phyloP scores from a whole-genome alignment of 495 filamentous ascomycete genomes.

The Penicillium steckii region DNA sequence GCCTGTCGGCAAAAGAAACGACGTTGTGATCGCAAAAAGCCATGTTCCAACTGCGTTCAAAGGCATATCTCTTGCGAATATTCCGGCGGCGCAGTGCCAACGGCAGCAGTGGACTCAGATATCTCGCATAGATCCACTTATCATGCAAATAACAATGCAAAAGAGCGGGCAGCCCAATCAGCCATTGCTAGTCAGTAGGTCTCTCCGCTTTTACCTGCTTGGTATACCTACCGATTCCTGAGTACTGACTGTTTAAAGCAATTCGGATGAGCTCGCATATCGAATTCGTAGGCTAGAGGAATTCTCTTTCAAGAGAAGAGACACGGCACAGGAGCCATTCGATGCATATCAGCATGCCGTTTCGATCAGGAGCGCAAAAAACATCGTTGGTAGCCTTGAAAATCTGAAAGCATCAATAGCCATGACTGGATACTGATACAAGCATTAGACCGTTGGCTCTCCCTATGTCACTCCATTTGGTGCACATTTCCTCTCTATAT shows the following conservation, averaged over 20 bases:
- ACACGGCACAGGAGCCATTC: neutral
- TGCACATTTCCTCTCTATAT: slow-evolving; percentile 1
- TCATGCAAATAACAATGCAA: neutral
- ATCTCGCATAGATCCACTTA: neutral
- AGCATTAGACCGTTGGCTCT: neutral
- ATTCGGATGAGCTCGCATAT: slow-evolving; percentile 14
- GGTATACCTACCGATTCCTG: neutral
- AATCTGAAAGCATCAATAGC: neutral
- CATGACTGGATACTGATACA: neutral
- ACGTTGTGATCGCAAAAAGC: slow-evolving; percentile 27
- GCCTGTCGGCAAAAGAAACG: slow-evolving; percentile 27
- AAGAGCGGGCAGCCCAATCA: neutral
- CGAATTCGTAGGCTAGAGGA: slow-evolving; percentile 16
- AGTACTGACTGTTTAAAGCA: slow-evolving; percentile 1
- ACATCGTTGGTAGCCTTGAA: neutral
- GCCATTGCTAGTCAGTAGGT: slow-evolving; percentile 3
- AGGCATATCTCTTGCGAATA: slow-evolving; percentile 22
- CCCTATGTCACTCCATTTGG: slow-evolving; percentile 17
- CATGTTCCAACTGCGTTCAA: slow-evolving; percentile 29
- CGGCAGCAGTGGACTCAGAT: neutral
- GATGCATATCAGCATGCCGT: neutral
- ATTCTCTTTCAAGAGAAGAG: slow-evolving; percentile 2
- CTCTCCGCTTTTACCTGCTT: neutral
- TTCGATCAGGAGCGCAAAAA: neutral
- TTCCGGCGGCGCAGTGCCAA: slow-evolving; percentile 4